Base-by-base conservation (phyloP, 352 stramenopile species). In the Phytophthora sansomeana region DNA sequence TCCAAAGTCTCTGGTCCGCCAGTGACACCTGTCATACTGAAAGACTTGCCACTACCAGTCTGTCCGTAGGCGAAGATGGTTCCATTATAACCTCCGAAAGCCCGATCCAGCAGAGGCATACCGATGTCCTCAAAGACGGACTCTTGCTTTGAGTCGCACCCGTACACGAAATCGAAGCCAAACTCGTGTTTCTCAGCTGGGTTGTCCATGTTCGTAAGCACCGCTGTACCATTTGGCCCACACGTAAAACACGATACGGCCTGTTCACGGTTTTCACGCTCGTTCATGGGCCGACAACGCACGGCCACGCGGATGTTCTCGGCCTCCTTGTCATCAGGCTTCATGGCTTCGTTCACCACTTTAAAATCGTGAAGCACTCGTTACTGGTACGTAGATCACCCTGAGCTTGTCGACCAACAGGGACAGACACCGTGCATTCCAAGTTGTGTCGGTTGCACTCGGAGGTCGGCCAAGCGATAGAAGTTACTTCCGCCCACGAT, bases 251-350 rank as follows among this genome's bases (percentile, higher is more conserved):
- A 94, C 6, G 85, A 92, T 30, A 78, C 50, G 0, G 87, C 76
- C 70, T 93, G 81, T 70, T 94, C 82, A 13, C 81, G 75, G 28
- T 90, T 82, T 74, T 98, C 93, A 32, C 89, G 91, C 26, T 91
- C 73, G 58, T 92, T 97, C 74, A 98, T 93, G n/a, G 92, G 93
- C 4, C 93, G 88, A 58, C 89, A 97, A 56, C 91, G 90, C 71
- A 98, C 92, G 4, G 93, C 92, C 32, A 98, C 93, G 56, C 89
- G 87, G 61, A 98, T 96, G 78, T 98, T 98, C 56, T 93, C 87
- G 32, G 81, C 84, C 55, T 95, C 85, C 57, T 92, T 90, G 49
- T 91, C 81, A 28, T 94, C 86, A 35, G 83, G 56, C 65, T 91
- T 92, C 83, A 92, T 93, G 11, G 32, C 56, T 83, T 80, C 69